These are phyloP conservation scores for Lepiota venenata DNA, from an alignment of 768 basidiomycete species.

Conservation along the genomic window DNA sequence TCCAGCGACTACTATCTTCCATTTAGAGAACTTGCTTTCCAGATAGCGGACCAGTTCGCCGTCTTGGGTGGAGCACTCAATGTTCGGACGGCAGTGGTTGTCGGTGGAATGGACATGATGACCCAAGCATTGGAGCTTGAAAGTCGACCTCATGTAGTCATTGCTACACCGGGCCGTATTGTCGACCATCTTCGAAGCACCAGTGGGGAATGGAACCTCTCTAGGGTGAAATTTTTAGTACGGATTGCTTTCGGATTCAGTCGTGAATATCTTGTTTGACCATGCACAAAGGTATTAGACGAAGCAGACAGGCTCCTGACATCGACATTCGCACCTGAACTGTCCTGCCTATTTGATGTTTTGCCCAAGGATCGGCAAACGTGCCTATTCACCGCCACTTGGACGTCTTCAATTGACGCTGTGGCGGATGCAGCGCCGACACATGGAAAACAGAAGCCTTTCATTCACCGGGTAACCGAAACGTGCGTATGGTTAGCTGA, in stretches of 20 bases:
- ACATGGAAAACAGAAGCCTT: constrained; percentile 82
- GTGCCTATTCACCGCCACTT: constrained; percentile 93
- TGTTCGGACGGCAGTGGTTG: constrained; percentile 81
- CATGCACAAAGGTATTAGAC: constrained; percentile 70
- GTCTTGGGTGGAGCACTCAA: constrained; percentile 84
- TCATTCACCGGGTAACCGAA: constrained; percentile 76
- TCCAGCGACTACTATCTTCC: not conserved
- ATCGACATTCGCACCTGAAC: constrained; percentile 83
- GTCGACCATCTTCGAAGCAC: constrained; percentile 85
- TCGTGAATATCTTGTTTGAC: not conserved
- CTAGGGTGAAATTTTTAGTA: constrained; percentile 82
- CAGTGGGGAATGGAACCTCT: constrained; percentile 79
- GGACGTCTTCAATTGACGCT: constrained; percentile 82
- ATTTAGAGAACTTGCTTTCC: constrained; percentile 90
- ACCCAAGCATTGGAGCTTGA: constrained; percentile 84
- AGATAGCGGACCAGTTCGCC: constrained; percentile 94
- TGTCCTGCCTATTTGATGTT: constrained; percentile 70
- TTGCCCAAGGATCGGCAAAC: constrained; percentile 91
- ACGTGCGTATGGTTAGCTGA: constrained; percentile 36
- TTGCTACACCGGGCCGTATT: constrained; percentile 94
- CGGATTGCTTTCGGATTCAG: constrained; percentile 18
- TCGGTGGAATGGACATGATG: constrained; percentile 99
- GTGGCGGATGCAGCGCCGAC: constrained; percentile 70
- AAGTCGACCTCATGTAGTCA: constrained; percentile 85
- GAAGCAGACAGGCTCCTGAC: constrained; percentile 95